Evolutionary conservation across 495 filamentous ascomycete species (phyloP), one percentile per base, ranked within the genome.

Genomic region (Stereocaulon alpinum): DNA sequence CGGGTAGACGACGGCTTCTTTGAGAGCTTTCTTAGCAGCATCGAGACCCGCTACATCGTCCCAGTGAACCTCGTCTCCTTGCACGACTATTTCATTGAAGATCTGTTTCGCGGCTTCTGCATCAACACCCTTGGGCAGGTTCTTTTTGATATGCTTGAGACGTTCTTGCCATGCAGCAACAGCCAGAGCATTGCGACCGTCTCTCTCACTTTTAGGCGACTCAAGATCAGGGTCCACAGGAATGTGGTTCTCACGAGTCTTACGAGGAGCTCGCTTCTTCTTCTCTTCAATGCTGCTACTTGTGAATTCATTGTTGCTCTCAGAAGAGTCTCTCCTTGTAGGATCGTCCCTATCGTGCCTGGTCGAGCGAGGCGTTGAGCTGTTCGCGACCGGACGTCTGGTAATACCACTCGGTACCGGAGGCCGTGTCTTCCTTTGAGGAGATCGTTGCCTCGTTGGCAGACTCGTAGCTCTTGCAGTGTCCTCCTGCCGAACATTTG

Each of bases 1-100:
- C 15, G 93, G 93, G 66, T 99, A 99, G 32, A 99, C 91, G 9
- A 97, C 93, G 3, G 91, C 88, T 72, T 99, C 93, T 70, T 95
- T 95, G 45, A 99, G 75, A 0, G 93, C 91, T 54, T 82, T 86
- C 67, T 99, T 99, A 49, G 93, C 94, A 41, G 84, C 77, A 32
- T 95, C 90, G 14, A 99, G 75, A 3, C 93, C 93, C 0, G 94
- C 91, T 42, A 99, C 86, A 65, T 99, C 93, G 42, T 84, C 82
- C 94, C 94, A 99, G 66, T 88, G 88, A 0, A 99, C 93, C 65
- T 93, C 86, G 64, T 99, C 93, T 9, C 94, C 93, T 56, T 91
- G 82, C 9, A 96, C 84, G 11, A 99, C 90, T 55, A 99, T 95
- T 61, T 99, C 94, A 67, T 95, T 95, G 52, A 97, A 77, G 42